A percentile compares a stretch with the other conserved stretches of the same genome.
phyloP scores from a whole-genome alignment of 2,329 filamentous ascomycete genomes.

The Seiridium cupressi region DNA sequence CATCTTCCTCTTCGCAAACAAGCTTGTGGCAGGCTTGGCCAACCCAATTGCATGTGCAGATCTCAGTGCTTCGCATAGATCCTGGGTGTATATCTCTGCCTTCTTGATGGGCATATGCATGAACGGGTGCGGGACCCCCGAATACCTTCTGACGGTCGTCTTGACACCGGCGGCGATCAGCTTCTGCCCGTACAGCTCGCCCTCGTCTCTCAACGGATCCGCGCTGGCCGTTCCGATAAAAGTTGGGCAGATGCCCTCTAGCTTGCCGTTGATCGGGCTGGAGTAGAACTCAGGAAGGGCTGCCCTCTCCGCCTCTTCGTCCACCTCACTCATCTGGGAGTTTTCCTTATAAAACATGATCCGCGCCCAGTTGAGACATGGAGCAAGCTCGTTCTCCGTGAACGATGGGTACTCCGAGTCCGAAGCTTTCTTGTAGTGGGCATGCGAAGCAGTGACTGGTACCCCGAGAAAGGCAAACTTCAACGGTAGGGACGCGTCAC shows the following conservation, averaged over 20 bases:
- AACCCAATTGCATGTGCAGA: not conserved
- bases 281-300: constrained; percentile 2
- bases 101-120: constrained; percentile 7
- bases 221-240: constrained; percentile 5
- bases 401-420: constrained; percentile 6
- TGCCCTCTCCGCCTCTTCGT: not conserved
- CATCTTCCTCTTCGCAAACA: not conserved
- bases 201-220: constrained; percentile 4
- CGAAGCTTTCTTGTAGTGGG: not conserved
- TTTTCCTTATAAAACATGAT: constrained; percentile 6
- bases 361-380: constrained; percentile 5
- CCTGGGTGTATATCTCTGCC: constrained; percentile 3
- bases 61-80: constrained; percentile 1
- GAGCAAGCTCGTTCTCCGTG: constrained; percentile 6
- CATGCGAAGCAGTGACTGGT: not conserved
- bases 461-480: constrained; percentile 2
- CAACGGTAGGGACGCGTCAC: not conserved
- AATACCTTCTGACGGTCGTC: not conserved
- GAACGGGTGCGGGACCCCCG: constrained; percentile 7
- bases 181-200: constrained; percentile 6
- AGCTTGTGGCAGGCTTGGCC: not conserved
- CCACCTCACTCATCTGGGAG: not conserved
- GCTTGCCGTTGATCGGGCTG: not conserved
- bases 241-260: not conserved
- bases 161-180: constrained; percentile 3